phyloP scores from a whole-genome alignment of 768 basidiomycete species.

The Dioszegia crocea region DNA sequence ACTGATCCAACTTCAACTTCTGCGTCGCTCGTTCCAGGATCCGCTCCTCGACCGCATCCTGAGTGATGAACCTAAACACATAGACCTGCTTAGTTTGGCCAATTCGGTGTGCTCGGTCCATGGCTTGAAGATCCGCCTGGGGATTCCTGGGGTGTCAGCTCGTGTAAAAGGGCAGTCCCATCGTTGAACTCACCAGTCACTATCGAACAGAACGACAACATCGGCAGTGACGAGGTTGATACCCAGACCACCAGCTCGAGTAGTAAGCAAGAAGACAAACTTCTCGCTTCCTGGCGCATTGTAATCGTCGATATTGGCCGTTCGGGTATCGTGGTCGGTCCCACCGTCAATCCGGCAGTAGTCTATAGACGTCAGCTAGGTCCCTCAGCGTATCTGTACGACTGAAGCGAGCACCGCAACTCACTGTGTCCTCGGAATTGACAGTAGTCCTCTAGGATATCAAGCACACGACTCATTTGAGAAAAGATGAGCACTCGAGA shows the following conservation, averaged over 20 bases:
- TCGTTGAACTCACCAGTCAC: conserved; percentile 78
- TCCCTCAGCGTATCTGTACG: neutral
- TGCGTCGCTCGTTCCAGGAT: conserved; percentile 93
- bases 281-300: conserved; percentile 90
- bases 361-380: conserved; percentile 53
- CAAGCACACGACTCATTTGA: conserved; percentile 98
- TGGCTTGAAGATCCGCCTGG: conserved; percentile 96
- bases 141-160: conserved; percentile 68
- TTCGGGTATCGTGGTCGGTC: conserved; percentile 95
- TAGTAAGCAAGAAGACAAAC: conserved; percentile 93
- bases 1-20: conserved; percentile 87
- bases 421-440: conserved; percentile 80
- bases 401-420: conserved; percentile 45
- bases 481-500: conserved; percentile 95
- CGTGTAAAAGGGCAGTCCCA: too few relatives aligned
- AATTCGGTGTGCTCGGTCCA: conserved; percentile 96
- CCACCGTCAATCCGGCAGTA: conserved; percentile 96
- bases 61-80: conserved; percentile 90
- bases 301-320: conserved; percentile 92
- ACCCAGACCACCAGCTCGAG: conserved; percentile 91
- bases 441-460: conserved; percentile 96
- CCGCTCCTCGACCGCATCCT: conserved; percentile 87
- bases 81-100: conserved; percentile 97
- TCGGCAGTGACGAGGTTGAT: conserved; percentile 95
- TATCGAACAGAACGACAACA: conserved; percentile 90